Evolutionary conservation across 176 grass and related monocot genomes (phyloP), one percentile per base, ranked within the genome.

Genomic region (Cenchrus purpureus): DNA sequence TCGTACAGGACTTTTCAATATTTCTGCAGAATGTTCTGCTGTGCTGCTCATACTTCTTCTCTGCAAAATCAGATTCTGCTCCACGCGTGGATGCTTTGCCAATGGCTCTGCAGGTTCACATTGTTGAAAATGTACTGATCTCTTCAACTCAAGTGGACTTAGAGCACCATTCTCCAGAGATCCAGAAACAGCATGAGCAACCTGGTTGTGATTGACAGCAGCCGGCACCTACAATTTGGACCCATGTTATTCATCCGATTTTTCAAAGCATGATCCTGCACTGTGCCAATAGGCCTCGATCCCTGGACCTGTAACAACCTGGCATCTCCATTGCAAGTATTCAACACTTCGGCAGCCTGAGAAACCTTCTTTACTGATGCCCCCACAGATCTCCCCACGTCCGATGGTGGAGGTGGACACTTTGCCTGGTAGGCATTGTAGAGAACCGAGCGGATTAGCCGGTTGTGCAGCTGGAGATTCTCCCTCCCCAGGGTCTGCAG

Each of bases 381-480:
- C n/a, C 52, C 74, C 12, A 69, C 68, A 14, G 89, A 66, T 70
- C 64, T 91, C 62, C 63, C 85, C 6, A 29, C 43, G 77, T 88
- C 85, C 7, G 72, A 31, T 34, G 85, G 71, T n/a, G 85, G 88
- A 54, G 87, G 92, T 7, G 89, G 87, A 68, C 81, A 69, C 76
- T 91, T 79, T 12, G 87, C 84, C 44, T 93, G 79, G 77, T 62
- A 93, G 17, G 80, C 91, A 85, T 98, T 98, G 82, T 86, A 88
- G 68, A 98, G 81, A 76, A 95, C 60, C 0, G 91, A 84, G 37
- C 76, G 66, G 29, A 95, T 89, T 49, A 98, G 87, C 28, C 78
- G 87, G 86, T 92, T 98, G 89, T 98, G 95, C 87, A 95, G 78
- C 25, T 79, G 62, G 17, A 93, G 80, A 71, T 95, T 95, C 83